Percentiles rank a stretch among this genome's conserved stretches.
These are phyloP conservation scores for Vigna trinervia DNA, from an alignment of 306 rosid genomes.

Conservation along the genomic window DNA sequence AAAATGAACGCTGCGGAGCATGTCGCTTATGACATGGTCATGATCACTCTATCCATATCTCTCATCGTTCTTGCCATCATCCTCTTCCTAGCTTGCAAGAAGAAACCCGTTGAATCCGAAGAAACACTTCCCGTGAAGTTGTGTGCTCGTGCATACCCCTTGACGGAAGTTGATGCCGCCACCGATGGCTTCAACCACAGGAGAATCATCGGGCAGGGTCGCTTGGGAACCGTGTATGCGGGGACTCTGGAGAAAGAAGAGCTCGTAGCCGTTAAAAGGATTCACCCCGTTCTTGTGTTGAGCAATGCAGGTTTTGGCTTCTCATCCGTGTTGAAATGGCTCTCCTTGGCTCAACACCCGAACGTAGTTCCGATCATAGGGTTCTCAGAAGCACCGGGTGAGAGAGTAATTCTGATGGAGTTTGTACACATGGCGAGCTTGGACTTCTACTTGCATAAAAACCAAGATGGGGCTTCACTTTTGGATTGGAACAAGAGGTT, in stretches of 20 bases:
- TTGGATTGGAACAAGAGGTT: slow-evolving; percentile 68
- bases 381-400: slow-evolving; percentile 88
- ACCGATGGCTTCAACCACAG: slow-evolving; percentile 78
- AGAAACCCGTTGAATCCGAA: slow-evolving; percentile 60
- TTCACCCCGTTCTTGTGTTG: slow-evolving; percentile 71
- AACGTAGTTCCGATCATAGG: slow-evolving; percentile 78
- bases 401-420: slow-evolving; percentile 76
- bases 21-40: slow-evolving; percentile 56
- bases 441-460: slow-evolving; percentile 71
- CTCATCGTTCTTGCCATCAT: slow-evolving; percentile 53
- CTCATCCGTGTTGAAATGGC: slow-evolving; percentile 61
- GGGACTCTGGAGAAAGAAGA: slow-evolving; percentile 53
- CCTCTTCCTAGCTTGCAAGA: slow-evolving; percentile 61
- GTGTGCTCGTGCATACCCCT: slow-evolving; percentile 56
- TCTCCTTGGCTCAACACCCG: slow-evolving; percentile 81
- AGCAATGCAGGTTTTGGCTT: slow-evolving; percentile 82
- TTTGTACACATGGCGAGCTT: slow-evolving; percentile 63
- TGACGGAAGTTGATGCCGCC: slow-evolving; percentile 67
- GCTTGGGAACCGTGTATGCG: slow-evolving; percentile 82
- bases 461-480: slow-evolving; percentile 64
- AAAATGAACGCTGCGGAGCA: slow-evolving; percentile 54
- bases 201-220: slow-evolving; percentile 77
- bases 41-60: slow-evolving; percentile 58
- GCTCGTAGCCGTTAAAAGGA: slow-evolving; percentile 70
- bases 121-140: slow-evolving; percentile 56